Base-by-base conservation (phyloP, 2,329 filamentous ascomycete species). In the Colletotrichum cereale region DNA sequence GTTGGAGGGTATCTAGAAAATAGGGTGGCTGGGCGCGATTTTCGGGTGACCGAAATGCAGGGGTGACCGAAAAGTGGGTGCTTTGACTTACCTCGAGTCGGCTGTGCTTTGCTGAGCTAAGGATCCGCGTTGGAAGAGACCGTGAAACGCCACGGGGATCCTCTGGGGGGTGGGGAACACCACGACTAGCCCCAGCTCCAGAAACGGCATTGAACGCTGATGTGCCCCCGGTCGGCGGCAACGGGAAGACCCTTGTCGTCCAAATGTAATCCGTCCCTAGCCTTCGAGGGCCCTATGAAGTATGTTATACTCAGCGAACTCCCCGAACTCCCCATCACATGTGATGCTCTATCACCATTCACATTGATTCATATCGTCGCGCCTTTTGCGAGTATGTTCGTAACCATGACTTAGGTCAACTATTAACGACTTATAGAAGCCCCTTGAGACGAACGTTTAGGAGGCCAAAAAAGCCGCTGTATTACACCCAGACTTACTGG, bases 221-320 rank as follows among this genome's bases (percentile, higher is more conserved):
- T 24, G 31, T 53, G 48, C 42, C 50, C 50, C 63, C 57, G 57
- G 63, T 50, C 57, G 57, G 34, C 56, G 34, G 24, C 38, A 52
- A 58, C 60, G 60, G 60, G 65, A 72, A 60, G 53, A 69, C 69
- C 69, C 69, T 40, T 72, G 69, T 58, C 65, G 31, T 69, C 69
- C 53, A 66, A 64, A 64, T 36, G 62, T 48, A 71, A 52, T 55
- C 55, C 47, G 38, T 42, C 31, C 38, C 18, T 38, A 26, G 47
- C 14, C 29, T 38, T 31, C 29, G 50, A 31, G 26, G 24, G 55
- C 21, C 34, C 40, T 42, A 42, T 10, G 12, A 31, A 3, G 5
- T 40, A 14, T 18, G 47, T 12, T 29, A 50, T 52, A 31, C 42
- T 21, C 5, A n/a, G 57, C 34, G 18, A 34, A 40, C 12, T n/a